Conservation (phyloP, 345 rosid species). For the Atalantia buxifolia region DNA sequence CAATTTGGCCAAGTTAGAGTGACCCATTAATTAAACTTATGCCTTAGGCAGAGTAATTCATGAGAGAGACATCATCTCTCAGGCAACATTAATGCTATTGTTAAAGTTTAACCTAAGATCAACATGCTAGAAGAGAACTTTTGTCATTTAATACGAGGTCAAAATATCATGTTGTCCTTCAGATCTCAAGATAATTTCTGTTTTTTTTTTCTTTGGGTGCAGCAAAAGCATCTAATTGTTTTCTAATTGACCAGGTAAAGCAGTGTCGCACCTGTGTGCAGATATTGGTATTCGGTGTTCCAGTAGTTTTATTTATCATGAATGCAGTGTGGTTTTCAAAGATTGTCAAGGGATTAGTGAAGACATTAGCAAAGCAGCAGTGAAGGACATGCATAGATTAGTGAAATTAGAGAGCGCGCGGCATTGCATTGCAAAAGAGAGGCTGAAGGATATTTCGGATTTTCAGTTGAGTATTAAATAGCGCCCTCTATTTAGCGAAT, state of each 20-base stretch:
- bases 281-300: conserved; percentile 54
- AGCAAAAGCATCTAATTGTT: background rate
- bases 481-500: background rate
- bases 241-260: conserved; percentile 42
- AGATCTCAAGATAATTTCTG: background rate
- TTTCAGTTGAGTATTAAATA: background rate
- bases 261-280: conserved; percentile 50
- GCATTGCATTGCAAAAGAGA: background rate
- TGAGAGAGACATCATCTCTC: too few relatives aligned
- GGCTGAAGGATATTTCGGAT: background rate
- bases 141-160: background rate
- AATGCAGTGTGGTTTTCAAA: conserved; percentile 86
- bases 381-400: conserved; percentile 14
- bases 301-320: conserved; percentile 51
- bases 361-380: conserved; percentile 64
- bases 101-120: background rate
- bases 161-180: background rate
- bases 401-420: background rate
- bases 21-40: too few relatives aligned
- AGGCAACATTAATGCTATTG: background rate
- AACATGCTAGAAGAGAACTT: background rate
- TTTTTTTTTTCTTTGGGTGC: too few relatives aligned
- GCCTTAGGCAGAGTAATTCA: too few relatives aligned
- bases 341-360: conserved; percentile 70
- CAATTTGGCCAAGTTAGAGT: too few relatives aligned